Conservation (phyloP, 768 basidiomycete species). For the Amanita molliuscula region DNA sequence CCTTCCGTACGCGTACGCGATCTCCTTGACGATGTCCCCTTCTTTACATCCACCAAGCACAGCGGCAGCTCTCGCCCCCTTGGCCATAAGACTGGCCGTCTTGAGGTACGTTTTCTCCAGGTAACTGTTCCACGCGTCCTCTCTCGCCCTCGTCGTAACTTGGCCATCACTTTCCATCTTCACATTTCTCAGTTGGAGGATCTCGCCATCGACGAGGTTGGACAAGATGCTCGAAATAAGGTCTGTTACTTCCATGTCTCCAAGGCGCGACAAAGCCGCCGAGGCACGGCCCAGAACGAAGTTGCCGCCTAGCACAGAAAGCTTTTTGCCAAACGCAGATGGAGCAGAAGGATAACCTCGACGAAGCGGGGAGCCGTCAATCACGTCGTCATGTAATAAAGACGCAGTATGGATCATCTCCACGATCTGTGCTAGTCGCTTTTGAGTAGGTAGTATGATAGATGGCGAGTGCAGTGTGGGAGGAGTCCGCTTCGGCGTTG, state of each 20-base stretch:
- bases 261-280: constrained; percentile 70
- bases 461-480: constrained; percentile 14
- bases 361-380: constrained; percentile 74
- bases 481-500: constrained; percentile 7
- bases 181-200: constrained; percentile 67
- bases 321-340: constrained; percentile 76
- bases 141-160: constrained; percentile 11
- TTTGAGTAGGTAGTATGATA: constrained; percentile 69
- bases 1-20: constrained; percentile 93
- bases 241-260: constrained; percentile 79
- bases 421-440: constrained; percentile 86
- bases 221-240: constrained; percentile 79
- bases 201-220: constrained; percentile 90
- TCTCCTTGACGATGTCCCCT: constrained; percentile 85
- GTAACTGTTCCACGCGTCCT: constrained; percentile 67
- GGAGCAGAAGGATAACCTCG: constrained; percentile 75
- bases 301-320: constrained; percentile 82
- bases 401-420: constrained; percentile 98
- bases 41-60: constrained; percentile 79
- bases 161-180: constrained; percentile 24
- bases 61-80: constrained; percentile 77
- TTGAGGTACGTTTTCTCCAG: constrained; percentile 92
- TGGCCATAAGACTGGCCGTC: constrained; percentile 90
- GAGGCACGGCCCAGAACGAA: constrained; percentile 85
- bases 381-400: constrained; percentile 92